Evolutionary conservation across 1,284 basidiomycete species (phyloP).

Genomic region (Melampsora americana): DNA sequence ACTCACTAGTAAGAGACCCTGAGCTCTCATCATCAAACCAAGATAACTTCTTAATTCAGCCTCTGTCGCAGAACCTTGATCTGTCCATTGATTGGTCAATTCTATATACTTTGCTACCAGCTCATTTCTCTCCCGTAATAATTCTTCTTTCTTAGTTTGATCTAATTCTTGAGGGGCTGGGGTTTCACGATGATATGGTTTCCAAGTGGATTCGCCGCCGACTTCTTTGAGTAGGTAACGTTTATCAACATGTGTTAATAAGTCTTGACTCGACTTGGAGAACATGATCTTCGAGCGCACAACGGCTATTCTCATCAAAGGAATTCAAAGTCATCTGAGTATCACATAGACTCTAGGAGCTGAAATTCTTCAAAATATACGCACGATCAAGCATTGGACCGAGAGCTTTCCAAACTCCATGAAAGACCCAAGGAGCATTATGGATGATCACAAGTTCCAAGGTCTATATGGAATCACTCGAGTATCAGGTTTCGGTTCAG

Average conservation of each 20-base stretch:
- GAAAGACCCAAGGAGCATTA: slow-evolving; percentile 43
- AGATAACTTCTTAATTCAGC: neutral
- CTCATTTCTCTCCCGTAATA: slow-evolving; percentile 50
- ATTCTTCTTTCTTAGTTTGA: slow-evolving; percentile 8
- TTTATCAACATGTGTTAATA: neutral
- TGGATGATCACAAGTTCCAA: slow-evolving; percentile 50
- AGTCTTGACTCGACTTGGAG: slow-evolving; percentile 48
- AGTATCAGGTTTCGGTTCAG: too few relatives aligned
- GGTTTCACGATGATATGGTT: neutral
- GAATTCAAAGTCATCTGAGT: neutral
- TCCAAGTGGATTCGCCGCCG: neutral
- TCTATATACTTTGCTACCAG: neutral
- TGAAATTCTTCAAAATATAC: slow-evolving; percentile 22
- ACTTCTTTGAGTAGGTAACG: neutral
- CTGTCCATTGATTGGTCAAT: neutral
- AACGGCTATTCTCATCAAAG: neutral
- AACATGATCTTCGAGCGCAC: slow-evolving; percentile 44
- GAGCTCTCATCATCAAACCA: slow-evolving; percentile 1
- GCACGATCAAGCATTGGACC: slow-evolving; percentile 37
- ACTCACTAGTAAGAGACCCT: neutral
- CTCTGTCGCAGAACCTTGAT: neutral
- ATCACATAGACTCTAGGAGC: slow-evolving; percentile 21
- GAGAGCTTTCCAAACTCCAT: slow-evolving; percentile 38
- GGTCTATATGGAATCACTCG: neutral
- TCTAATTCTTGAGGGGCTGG: neutral